Conservation (phyloP, 2,329 filamentous ascomycete species). For the Cercospora janseana region DNA sequence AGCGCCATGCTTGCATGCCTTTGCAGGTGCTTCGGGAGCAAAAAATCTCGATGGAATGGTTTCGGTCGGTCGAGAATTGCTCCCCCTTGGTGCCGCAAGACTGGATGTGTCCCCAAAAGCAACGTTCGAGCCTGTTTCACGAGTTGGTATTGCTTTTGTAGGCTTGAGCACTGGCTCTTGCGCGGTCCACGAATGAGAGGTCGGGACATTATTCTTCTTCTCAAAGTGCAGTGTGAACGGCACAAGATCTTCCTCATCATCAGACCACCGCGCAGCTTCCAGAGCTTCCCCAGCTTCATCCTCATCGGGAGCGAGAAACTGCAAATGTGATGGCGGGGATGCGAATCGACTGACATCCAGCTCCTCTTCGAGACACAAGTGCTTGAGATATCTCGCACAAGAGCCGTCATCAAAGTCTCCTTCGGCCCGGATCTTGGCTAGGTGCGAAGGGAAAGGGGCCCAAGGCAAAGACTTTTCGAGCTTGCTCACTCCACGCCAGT, state of each 20-base stretch:
- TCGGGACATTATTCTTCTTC: background rate
- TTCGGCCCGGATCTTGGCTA: slow-evolving; percentile 40
- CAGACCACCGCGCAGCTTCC: slow-evolving; percentile 11
- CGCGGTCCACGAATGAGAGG: background rate
- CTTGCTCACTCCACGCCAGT: slow-evolving; percentile 45
- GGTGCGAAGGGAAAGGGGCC: slow-evolving; percentile 48
- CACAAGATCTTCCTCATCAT: slow-evolving; percentile 11
- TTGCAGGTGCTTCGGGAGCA: background rate
- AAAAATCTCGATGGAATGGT: background rate
- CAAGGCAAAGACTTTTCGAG: slow-evolving; percentile 47
- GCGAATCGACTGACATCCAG: slow-evolving; percentile 44
- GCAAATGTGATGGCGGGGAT: slow-evolving; percentile 51
- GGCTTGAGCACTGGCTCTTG: background rate
- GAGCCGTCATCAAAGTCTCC: slow-evolving; percentile 45
- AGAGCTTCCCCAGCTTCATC: slow-evolving; percentile 41
- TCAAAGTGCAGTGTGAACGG: background rate
- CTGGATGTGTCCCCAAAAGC: background rate
- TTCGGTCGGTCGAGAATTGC: background rate
- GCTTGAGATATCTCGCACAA: slow-evolving; percentile 38
- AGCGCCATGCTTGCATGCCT: background rate
- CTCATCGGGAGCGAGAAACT: slow-evolving; percentile 42
- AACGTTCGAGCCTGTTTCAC: too few species aligned
- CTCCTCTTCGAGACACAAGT: slow-evolving; percentile 36
- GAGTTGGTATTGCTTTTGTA: background rate
- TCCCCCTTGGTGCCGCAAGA: background rate